A percentile compares a stretch with the other conserved stretches of the same genome.
phyloP scores from a whole-genome alignment of 2,329 filamentous ascomycete genomes.

The Diaporthe citrichinensis region DNA sequence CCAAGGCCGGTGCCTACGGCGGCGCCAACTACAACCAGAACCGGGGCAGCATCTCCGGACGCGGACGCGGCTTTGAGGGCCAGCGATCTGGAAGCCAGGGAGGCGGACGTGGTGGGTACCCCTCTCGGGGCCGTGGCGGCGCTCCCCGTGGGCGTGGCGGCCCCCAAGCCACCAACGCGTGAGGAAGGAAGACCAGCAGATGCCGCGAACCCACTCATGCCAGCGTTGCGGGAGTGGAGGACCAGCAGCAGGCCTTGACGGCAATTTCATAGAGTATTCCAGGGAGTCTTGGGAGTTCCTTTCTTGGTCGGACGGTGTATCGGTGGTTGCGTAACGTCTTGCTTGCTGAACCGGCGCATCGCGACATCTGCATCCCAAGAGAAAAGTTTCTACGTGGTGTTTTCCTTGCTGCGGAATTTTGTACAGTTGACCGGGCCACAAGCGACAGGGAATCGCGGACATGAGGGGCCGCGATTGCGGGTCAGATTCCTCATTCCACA shows the following conservation, averaged over 20 bases:
- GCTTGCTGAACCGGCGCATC: constrained; percentile 41
- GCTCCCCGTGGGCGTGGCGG: constrained; percentile 75
- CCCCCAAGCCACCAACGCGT: constrained; percentile 67
- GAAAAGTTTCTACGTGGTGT: constrained; percentile 34
- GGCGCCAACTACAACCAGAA: constrained; percentile 76
- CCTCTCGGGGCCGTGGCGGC: constrained; percentile 71
- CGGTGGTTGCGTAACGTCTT: constrained; percentile 39
- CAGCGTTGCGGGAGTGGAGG: constrained; percentile 13
- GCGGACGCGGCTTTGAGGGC: constrained; percentile 77
- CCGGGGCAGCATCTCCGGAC: constrained; percentile 72
- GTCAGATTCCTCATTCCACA: constrained; percentile 31
- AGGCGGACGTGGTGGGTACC: constrained; percentile 77
- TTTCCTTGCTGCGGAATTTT: constrained; percentile 29
- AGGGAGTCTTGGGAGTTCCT: constrained; percentile 42
- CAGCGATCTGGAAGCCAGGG: constrained; percentile 73
- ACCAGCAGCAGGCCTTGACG: constrained; percentile 29
- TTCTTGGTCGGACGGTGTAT: constrained; percentile 41
- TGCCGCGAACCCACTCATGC: constrained; percentile 7
- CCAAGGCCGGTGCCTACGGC: constrained; percentile 79
- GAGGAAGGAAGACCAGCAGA: constrained; percentile 42
- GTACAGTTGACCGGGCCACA: constrained; percentile 32
- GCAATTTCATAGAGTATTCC: constrained; percentile 39
- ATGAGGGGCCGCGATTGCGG: constrained; percentile 24
- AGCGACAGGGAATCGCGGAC: constrained; percentile 9
- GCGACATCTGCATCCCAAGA: constrained; percentile 42